Evolutionary conservation across 192 early-diverging fungal species (phyloP).

Genomic region (Mortierella antarctica): DNA sequence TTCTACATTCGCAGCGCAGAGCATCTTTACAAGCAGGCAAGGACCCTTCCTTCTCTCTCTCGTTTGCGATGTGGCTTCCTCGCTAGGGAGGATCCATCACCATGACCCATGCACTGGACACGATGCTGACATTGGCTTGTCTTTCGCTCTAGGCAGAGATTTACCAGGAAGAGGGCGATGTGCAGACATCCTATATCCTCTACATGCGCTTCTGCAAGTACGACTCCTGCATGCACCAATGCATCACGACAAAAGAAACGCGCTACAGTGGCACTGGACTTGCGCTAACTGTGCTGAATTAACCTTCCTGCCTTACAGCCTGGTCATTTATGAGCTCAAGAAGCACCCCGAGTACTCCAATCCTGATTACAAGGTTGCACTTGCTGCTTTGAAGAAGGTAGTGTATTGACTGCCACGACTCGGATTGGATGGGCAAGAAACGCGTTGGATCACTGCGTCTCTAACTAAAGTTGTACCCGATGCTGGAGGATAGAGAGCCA

Average conservation of each 20-base stretch:
- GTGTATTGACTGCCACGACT: background rate
- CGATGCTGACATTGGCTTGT: no score
- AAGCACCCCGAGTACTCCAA: slow-evolving; percentile 66
- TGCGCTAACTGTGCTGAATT: background rate
- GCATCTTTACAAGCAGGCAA: slow-evolving; percentile 57
- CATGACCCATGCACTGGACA: background rate
- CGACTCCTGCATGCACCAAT: background rate
- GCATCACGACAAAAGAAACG: background rate
- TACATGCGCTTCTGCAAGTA: slow-evolving; percentile 75
- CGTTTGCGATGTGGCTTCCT: background rate
- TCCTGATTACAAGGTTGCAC: slow-evolving; percentile 53
- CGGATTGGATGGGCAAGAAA: background rate
- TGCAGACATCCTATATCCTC: slow-evolving; percentile 74
- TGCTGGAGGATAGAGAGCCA: slow-evolving; percentile 4
- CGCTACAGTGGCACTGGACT: no score
- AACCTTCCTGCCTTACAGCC: slow-evolving; percentile 35
- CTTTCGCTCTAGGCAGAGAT: slow-evolving; percentile 46
- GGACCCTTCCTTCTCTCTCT: background rate
- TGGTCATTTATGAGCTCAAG: slow-evolving; percentile 68
- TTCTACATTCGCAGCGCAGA: slow-evolving; percentile 62
- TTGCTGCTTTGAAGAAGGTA: slow-evolving; percentile 44
- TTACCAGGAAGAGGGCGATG: slow-evolving; percentile 73
- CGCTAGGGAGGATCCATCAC: background rate
- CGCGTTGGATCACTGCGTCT: background rate
- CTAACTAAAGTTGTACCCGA: background rate